phyloP scores from a whole-genome alignment of 805 yeast genomes.

The Ogataea pini region DNA sequence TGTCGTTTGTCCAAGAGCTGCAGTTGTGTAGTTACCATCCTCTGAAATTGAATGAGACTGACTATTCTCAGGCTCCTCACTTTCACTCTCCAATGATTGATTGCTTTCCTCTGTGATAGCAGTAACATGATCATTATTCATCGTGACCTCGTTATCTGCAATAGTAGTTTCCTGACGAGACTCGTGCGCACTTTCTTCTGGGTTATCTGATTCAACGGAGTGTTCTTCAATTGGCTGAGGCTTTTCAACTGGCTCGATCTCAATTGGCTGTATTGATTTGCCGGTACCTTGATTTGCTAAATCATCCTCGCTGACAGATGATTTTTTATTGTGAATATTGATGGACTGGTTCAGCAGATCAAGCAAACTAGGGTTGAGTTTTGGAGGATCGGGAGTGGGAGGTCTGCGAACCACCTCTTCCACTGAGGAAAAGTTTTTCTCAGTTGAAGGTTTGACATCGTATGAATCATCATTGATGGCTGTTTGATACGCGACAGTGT shows the following conservation, averaged over 20 bases:
- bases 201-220: too few relatives aligned
- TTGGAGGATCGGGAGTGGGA: slow-evolving; percentile 32
- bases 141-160: background rate
- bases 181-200: too few relatives aligned
- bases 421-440: slow-evolving; percentile 16
- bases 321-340: slow-evolving; percentile 18
- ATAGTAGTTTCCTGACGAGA: too few relatives aligned
- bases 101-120: background rate
- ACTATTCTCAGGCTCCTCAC: background rate
- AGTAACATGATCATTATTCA: background rate
- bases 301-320: slow-evolving; percentile 4
- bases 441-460: background rate
- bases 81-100: background rate
- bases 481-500: slow-evolving; percentile 13
- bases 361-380: slow-evolving; percentile 23
- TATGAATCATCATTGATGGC: slow-evolving; percentile 9
- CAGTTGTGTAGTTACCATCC: background rate
- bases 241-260: background rate
- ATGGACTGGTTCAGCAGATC: slow-evolving; percentile 25
- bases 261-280: background rate
- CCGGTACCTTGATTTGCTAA: background rate
- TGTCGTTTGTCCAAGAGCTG: background rate
- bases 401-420: slow-evolving; percentile 12
- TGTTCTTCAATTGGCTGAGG: too few relatives aligned
- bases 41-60: background rate